Conservation (phyloP, 148 eudicot species). For the Fagopyrum tataricum region DNA sequence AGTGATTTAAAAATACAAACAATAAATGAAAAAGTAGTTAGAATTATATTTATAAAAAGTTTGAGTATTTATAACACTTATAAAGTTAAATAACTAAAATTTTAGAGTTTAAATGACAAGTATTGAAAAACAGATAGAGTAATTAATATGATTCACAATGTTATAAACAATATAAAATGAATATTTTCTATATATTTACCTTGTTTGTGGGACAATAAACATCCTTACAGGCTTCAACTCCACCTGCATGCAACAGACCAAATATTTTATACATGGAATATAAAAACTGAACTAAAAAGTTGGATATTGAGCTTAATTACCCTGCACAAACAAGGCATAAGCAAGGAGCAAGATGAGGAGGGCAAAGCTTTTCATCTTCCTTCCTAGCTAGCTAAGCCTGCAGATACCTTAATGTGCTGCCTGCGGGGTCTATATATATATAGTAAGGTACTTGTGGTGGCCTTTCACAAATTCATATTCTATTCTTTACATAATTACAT, state of each 20-base stretch:
- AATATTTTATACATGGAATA: neutral
- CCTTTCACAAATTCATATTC: neutral
- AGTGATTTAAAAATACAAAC: too few relatives aligned
- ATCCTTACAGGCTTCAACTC: conserved; percentile 6
- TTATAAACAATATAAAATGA: neutral
- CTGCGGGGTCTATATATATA: neutral
- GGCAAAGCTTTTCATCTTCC: too few relatives aligned
- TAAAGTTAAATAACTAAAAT: too few relatives aligned
- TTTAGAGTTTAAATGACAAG: too few relatives aligned
- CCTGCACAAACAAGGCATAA: neutral
- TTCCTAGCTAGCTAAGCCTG: too few relatives aligned
- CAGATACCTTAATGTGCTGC: too few relatives aligned
- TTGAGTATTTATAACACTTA: too few relatives aligned
- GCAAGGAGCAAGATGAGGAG: neutral
- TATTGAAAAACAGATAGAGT: too few relatives aligned
- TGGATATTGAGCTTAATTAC: neutral
- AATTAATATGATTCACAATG: neutral
- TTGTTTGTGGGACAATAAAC: neutral
- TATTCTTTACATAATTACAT: too few relatives aligned
- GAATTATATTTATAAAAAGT: too few relatives aligned
- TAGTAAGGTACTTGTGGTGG: neutral
- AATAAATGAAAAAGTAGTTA: too few relatives aligned
- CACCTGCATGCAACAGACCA: neutral
- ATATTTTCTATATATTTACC: neutral
- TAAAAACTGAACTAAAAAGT: too few relatives aligned